Evolutionary conservation across 371 early-diverging fungal genomes (phyloP).

Genomic region (Choanephora cucurbitarum): DNA sequence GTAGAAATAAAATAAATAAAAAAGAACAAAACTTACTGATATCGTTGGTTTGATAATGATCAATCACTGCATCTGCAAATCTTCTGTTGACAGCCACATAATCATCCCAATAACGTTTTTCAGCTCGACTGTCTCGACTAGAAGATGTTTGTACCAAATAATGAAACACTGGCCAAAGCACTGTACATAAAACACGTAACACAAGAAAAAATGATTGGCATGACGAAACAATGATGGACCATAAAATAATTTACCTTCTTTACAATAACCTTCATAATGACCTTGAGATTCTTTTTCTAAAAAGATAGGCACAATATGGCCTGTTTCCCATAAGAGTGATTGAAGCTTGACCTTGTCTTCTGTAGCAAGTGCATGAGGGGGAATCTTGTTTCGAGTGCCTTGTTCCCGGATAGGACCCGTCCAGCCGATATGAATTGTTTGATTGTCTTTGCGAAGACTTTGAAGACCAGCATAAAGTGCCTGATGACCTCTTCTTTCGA

Average conservation of each 20-base stretch:
- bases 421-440: conserved; percentile 70
- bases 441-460: conserved; percentile 46
- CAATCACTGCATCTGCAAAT: conserved; percentile 79
- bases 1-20: background rate
- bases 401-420: conserved; percentile 54
- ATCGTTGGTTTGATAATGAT: conserved; percentile 79
- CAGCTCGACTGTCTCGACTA: conserved; percentile 54
- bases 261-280: conserved; percentile 89
- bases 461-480: conserved; percentile 72
- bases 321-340: conserved; percentile 49
- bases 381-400: conserved; percentile 45
- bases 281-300: conserved; percentile 67
- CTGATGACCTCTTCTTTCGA: conserved; percentile 64
- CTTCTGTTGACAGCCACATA: conserved; percentile 84
- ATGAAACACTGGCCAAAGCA: conserved; percentile 98
- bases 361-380: conserved; percentile 45
- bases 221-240: no score
- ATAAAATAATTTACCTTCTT: conserved; percentile 57
- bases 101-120: conserved; percentile 78
- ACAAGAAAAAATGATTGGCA: background rate
- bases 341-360: conserved; percentile 42
- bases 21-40: conserved; percentile 59
- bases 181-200: conserved; percentile 24
- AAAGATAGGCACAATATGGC: conserved; percentile 72
- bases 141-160: conserved; percentile 83